Conservation (phyloP, 805 yeast species). For the Henningerozyma blattae region DNA sequence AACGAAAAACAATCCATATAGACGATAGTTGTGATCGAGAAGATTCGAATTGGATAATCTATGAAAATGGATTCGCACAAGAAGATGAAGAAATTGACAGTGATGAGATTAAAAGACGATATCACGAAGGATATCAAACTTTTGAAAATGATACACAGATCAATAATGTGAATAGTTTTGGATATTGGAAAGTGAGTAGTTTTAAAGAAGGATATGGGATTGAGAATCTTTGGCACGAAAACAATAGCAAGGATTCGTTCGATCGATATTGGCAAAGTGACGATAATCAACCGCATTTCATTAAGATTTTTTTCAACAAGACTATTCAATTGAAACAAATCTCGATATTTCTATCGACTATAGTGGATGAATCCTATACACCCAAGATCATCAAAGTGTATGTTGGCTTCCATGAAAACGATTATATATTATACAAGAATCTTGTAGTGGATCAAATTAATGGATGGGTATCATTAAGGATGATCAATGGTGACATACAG, state of each 20-base stretch:
- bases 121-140: not conserved
- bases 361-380: slow-evolving; percentile 82
- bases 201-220: slow-evolving; percentile 62
- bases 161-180: slow-evolving; percentile 57
- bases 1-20: not conserved
- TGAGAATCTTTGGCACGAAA: slow-evolving; percentile 51
- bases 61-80: not conserved
- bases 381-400: slow-evolving; percentile 35
- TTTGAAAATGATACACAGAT: not conserved
- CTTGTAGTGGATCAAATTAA: slow-evolving; percentile 18
- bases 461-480: slow-evolving; percentile 22
- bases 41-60: not conserved
- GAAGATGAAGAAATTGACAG: not conserved
- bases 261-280: slow-evolving; percentile 88
- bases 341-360: slow-evolving; percentile 58
- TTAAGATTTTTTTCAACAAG: slow-evolving; percentile 72
- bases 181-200: slow-evolving; percentile 77
- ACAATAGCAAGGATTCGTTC: slow-evolving; percentile 67
- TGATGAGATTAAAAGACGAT: not conserved
- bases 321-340: slow-evolving; percentile 57
- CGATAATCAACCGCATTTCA: slow-evolving; percentile 76
- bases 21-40: not conserved
- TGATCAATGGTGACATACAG: slow-evolving; percentile 15
- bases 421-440: slow-evolving; percentile 17
- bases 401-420: slow-evolving; percentile 21